These are phyloP conservation scores for Diaporthe destruens DNA, from an alignment of 2,329 filamentous ascomycete species.

Conservation along the genomic window DNA sequence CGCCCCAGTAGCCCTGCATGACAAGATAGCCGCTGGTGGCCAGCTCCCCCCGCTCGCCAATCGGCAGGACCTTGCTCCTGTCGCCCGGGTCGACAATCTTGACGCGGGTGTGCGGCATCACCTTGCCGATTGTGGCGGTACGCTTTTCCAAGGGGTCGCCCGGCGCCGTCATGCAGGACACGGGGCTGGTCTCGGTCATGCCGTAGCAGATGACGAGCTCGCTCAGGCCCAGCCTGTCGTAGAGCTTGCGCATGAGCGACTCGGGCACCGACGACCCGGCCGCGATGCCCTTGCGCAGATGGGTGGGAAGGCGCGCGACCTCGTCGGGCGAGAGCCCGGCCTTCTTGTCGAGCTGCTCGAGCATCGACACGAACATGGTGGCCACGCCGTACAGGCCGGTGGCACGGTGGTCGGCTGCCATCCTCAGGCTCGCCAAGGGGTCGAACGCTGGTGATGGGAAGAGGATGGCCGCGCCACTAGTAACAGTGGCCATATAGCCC, in stretches of 20 bases:
- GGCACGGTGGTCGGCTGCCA: slow-evolving; percentile 65
- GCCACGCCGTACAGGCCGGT: slow-evolving; percentile 87
- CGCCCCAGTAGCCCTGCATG: slow-evolving; percentile 93
- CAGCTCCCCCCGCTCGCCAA: slow-evolving; percentile 81
- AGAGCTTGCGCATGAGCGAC: slow-evolving; percentile 82
- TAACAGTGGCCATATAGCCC: slow-evolving; percentile 96
- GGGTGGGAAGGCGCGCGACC: slow-evolving; percentile 47
- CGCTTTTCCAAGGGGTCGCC: slow-evolving; percentile 80
- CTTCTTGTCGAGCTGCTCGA: slow-evolving; percentile 73
- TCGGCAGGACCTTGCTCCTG: slow-evolving; percentile 67
- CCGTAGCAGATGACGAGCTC: slow-evolving; percentile 96
- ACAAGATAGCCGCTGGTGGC: slow-evolving; percentile 87
- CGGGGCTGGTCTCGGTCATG: slow-evolving; percentile 91
- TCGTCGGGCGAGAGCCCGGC: slow-evolving; percentile 29
- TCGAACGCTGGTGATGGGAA: slow-evolving; percentile 92
- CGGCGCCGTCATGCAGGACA: slow-evolving; percentile 85
- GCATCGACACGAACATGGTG: slow-evolving; percentile 92
- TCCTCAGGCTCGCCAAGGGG: slow-evolving; percentile 75
- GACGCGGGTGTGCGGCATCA: slow-evolving; percentile 82
- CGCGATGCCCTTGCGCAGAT: slow-evolving; percentile 88
- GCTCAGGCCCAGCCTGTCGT: slow-evolving; percentile 78
- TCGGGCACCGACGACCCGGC: slow-evolving; percentile 89
- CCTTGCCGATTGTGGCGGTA: slow-evolving; percentile 80
- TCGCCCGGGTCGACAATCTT: slow-evolving; percentile 82
- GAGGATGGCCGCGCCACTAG: slow-evolving; percentile 81